Evolutionary conservation across 805 yeast genomes (phyloP).

Genomic region (Cyberlindnera nakhonratchasimensis): DNA sequence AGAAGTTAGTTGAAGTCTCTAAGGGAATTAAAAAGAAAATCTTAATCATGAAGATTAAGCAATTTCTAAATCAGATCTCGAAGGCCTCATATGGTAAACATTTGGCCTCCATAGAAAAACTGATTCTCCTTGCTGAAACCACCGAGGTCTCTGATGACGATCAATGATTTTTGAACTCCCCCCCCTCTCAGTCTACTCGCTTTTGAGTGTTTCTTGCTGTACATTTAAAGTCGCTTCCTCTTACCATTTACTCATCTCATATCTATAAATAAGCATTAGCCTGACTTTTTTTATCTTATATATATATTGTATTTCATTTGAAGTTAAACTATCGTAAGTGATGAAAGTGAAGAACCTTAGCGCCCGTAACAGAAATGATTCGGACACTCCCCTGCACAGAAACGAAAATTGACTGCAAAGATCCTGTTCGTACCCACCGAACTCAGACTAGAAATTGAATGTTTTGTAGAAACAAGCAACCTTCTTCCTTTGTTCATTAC

Average conservation of each 20-base stretch:
- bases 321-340: too few relatives aligned
- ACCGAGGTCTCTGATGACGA: conserved; percentile 26
- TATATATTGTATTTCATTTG: background rate
- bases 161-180: background rate
- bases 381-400: too few relatives aligned
- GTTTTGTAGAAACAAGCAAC: too few relatives aligned
- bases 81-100: conserved; percentile 76
- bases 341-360: background rate
- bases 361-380: too few relatives aligned
- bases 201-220: background rate
- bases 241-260: background rate
- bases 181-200: background rate
- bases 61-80: conserved; percentile 71
- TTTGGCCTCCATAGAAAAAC: conserved; percentile 74
- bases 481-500: too few relatives aligned
- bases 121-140: conserved; percentile 26
- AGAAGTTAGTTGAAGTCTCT: conserved; percentile 83
- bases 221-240: background rate
- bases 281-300: background rate
- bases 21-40: conserved; percentile 64
- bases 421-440: too few relatives aligned
- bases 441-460: too few relatives aligned
- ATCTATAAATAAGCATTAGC: conserved; percentile 1
- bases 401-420: too few relatives aligned
- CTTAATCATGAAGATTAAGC: conserved; percentile 71